phyloP scores from a whole-genome alignment of 352 stramenopile genomes.

The Phytopythium montanum region DNA sequence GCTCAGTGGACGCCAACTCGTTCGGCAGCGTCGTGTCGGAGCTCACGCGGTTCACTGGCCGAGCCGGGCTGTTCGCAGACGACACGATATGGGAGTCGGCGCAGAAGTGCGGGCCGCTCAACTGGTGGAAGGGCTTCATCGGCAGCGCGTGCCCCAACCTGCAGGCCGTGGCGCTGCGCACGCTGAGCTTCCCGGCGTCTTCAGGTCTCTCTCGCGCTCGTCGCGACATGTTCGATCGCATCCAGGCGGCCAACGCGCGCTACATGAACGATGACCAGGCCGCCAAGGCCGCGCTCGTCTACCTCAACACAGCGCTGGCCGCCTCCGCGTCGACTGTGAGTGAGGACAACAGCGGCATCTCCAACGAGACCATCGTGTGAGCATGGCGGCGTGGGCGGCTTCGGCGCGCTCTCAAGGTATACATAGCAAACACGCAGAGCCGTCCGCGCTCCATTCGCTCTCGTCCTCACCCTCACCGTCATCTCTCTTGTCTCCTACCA shows the following conservation, averaged over 20 bases:
- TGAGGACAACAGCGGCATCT: slow-evolving; percentile 30
- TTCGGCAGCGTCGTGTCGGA: slow-evolving; percentile 59
- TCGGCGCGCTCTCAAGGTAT: not conserved
- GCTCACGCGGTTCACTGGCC: slow-evolving; percentile 62
- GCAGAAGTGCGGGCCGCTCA: slow-evolving; percentile 62
- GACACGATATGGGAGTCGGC: slow-evolving; percentile 73
- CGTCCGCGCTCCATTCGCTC: not conserved
- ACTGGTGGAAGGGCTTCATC: slow-evolving; percentile 84
- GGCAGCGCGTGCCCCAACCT: slow-evolving; percentile 64
- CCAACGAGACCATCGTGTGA: slow-evolving; percentile 51
- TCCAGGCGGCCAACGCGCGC: slow-evolving; percentile 48
- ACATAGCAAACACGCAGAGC: slow-evolving; percentile 2
- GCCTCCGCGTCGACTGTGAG: slow-evolving; percentile 8
- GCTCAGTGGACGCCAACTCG: slow-evolving; percentile 26
- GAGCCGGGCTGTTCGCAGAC: slow-evolving; percentile 60
- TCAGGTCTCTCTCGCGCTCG: slow-evolving; percentile 48
- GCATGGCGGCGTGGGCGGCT: not conserved
- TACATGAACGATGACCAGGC: slow-evolving; percentile 73
- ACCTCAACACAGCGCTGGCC: slow-evolving; percentile 61
- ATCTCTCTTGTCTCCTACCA: slow-evolving; percentile 4
- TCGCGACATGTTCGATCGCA: slow-evolving; percentile 54
- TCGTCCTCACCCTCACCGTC: not conserved
- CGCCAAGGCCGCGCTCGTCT: slow-evolving; percentile 65
- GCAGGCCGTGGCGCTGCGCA: slow-evolving; percentile 55
- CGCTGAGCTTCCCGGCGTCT: slow-evolving; percentile 52